phyloP scores from a whole-genome alignment of 2,329 filamentous ascomycete species.

The Fulvia fulva region DNA sequence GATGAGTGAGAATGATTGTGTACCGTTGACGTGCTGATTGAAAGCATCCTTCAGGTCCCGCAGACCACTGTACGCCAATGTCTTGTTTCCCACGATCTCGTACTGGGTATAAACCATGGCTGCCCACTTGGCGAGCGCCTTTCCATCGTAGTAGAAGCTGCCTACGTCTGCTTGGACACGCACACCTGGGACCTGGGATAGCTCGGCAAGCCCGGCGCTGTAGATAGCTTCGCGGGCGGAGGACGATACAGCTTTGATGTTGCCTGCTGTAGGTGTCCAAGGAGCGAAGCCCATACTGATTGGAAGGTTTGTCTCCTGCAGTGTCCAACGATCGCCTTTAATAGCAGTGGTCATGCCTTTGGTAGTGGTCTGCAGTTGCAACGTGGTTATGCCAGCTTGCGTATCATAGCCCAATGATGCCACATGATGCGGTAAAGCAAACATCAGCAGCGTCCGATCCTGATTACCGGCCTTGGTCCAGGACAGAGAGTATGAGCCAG shows the following conservation, averaged over 20 bases:
- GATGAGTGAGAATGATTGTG: constrained; percentile 47
- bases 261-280: constrained; percentile 57
- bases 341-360: constrained; percentile 78
- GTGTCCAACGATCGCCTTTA: constrained; percentile 68
- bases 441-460: constrained; percentile 68
- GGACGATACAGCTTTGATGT: constrained; percentile 37
- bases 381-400: constrained; percentile 42
- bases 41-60: constrained; percentile 46
- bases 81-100: constrained; percentile 55
- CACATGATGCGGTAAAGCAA: constrained; percentile 80
- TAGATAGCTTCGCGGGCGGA: constrained; percentile 49
- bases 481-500: constrained; percentile 67
- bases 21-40: constrained; percentile 45
- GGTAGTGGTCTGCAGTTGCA: constrained; percentile 73
- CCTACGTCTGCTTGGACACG: constrained; percentile 67
- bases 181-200: constrained; percentile 64
- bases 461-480: constrained; percentile 69
- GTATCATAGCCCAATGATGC: constrained; percentile 64
- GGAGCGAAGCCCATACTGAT: constrained; percentile 72
- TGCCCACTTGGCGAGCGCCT: constrained; percentile 42
- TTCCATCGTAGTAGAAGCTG: constrained; percentile 93
- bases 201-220: constrained; percentile 62
- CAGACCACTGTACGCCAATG: constrained; percentile 48
- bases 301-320: constrained; percentile 71
- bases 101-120: constrained; percentile 44